A percentile compares a stretch with the other conserved stretches of the same genome.
Conservation (phyloP, 805 yeast species). For the Kodamaea leandrae region DNA sequence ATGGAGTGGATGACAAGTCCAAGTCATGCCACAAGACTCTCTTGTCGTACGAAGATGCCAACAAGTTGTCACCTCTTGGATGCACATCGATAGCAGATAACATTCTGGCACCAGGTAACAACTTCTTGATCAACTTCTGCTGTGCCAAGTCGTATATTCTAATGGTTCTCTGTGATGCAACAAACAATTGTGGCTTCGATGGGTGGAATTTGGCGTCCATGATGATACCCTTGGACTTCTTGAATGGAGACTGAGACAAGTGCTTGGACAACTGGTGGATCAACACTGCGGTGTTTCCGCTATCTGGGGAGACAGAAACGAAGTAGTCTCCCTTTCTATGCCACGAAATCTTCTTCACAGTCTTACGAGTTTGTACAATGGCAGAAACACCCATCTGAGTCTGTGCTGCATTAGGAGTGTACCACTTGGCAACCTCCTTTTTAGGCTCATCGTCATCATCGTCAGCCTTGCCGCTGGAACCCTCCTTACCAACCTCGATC, state of each 20-base stretch:
- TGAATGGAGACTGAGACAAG: conserved; percentile 92
- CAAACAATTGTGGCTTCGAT: conserved; percentile 87
- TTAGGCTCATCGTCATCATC: conserved; percentile 25
- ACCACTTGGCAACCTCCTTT: conserved; percentile 73
- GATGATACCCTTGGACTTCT: conserved; percentile 86
- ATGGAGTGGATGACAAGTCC: conserved; percentile 85
- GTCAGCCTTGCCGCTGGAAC: conserved; percentile 25
- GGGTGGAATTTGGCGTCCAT: conserved; percentile 98
- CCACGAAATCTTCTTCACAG: conserved; percentile 86
- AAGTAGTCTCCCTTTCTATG: conserved; percentile 97
- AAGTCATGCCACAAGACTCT: conserved; percentile 97
- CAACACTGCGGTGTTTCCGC: conserved; percentile 81
- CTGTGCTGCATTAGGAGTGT: conserved; percentile 66
- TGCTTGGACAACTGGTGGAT: conserved; percentile 95
- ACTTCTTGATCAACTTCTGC: conserved; percentile 78
- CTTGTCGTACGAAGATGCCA: conserved; percentile 92
- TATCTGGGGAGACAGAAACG: conserved; percentile 94
- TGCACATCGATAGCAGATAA: conserved; percentile 87
- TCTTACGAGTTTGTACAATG: conserved; percentile 60
- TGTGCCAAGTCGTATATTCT: conserved; percentile 87
- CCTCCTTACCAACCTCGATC: conserved; percentile 40
- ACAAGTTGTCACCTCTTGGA: conserved; percentile 91
- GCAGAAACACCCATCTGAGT: conserved; percentile 66
- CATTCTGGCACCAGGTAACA: conserved; percentile 96
- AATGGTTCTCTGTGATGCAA: conserved; percentile 89